A percentile compares a stretch with the other conserved stretches of the same genome.
Evolutionary conservation across 495 filamentous ascomycete species (phyloP).

Genomic region (Aspergillus incahuasiensis): DNA sequence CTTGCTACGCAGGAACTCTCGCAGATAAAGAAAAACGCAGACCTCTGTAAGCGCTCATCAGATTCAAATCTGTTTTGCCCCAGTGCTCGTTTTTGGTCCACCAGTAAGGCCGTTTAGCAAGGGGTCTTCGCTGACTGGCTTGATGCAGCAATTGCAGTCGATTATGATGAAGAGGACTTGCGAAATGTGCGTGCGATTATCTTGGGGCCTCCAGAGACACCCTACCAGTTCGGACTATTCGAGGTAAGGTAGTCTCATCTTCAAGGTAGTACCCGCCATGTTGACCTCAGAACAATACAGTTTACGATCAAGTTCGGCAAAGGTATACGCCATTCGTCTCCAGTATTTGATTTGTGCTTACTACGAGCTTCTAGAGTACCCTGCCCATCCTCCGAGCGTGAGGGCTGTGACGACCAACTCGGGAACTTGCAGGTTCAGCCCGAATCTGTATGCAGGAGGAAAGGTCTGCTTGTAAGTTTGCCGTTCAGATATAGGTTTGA

Average conservation of each 20-base stretch:
- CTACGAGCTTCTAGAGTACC: constrained; percentile 61
- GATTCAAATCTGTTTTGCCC: too few species aligned
- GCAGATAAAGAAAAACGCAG: constrained; percentile 73
- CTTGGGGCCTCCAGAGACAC: constrained; percentile 88
- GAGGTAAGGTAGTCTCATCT: constrained; percentile 66
- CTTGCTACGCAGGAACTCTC: constrained; percentile 61
- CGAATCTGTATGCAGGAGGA: constrained; percentile 88
- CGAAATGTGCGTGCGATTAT: constrained; percentile 85
- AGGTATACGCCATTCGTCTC: neutral
- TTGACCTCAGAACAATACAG: constrained; percentile 10
- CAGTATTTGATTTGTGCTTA: neutral
- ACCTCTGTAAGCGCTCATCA: constrained; percentile 62
- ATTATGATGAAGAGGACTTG: constrained; percentile 80
- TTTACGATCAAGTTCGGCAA: constrained; percentile 23
- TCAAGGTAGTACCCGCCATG: too few species aligned
- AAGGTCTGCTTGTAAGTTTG: constrained; percentile 79
- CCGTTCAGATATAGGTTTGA: neutral
- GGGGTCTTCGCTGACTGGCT: neutral
- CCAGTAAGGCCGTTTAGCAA: neutral
- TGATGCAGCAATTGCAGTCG: constrained; percentile 75
- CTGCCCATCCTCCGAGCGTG: constrained; percentile 73
- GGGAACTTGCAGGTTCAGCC: constrained; percentile 86
- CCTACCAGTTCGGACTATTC: constrained; percentile 97
- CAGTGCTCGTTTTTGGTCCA: too few species aligned
- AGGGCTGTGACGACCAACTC: constrained; percentile 78